Evolutionary conservation across 352 stramenopile genomes (phyloP).

Genomic region (Phytophthora megakarya): DNA sequence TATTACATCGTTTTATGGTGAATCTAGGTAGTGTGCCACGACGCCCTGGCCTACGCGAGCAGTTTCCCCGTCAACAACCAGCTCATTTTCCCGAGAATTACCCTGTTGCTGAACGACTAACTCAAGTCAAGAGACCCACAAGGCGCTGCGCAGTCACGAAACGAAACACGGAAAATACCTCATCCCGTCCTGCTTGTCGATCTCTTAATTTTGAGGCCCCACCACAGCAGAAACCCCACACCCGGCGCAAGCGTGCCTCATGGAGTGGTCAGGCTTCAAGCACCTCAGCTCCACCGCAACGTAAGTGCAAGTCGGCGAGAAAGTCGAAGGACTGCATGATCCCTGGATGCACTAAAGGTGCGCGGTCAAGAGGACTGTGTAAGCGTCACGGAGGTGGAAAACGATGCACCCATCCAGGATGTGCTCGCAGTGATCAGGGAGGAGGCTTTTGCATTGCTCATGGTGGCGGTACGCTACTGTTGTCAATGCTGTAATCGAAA

Average conservation of each 20-base stretch:
- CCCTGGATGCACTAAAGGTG: constrained; percentile 71
- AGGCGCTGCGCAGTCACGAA: constrained; percentile 19
- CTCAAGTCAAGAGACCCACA: constrained; percentile 19
- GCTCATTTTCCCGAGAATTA: constrained; percentile 23
- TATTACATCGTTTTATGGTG: not conserved
- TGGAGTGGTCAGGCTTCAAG: constrained; percentile 31
- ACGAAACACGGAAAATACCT: constrained; percentile 5
- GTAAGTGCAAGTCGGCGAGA: constrained; percentile 43
- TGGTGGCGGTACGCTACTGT: constrained; percentile 52
- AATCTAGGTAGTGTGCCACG: constrained; percentile 23
- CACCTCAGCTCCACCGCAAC: constrained; percentile 8
- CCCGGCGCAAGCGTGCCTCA: constrained; percentile 42
- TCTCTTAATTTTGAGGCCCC: constrained; percentile 36
- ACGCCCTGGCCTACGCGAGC: constrained; percentile 39
- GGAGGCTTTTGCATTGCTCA: constrained; percentile 84
- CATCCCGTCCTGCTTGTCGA: constrained; percentile 29
- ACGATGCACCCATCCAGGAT: constrained; percentile 61
- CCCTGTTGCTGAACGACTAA: constrained; percentile 5
- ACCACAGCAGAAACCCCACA: constrained; percentile 2
- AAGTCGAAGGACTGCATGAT: constrained; percentile 79
- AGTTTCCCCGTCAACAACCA: constrained; percentile 32
- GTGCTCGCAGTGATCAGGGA: constrained; percentile 81
- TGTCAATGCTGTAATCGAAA: not conserved
- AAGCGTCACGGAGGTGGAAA: constrained; percentile 88
- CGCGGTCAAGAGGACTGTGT: constrained; percentile 79